phyloP scores from a whole-genome alignment of 768 basidiomycete genomes.

The Lentinula sp. region DNA sequence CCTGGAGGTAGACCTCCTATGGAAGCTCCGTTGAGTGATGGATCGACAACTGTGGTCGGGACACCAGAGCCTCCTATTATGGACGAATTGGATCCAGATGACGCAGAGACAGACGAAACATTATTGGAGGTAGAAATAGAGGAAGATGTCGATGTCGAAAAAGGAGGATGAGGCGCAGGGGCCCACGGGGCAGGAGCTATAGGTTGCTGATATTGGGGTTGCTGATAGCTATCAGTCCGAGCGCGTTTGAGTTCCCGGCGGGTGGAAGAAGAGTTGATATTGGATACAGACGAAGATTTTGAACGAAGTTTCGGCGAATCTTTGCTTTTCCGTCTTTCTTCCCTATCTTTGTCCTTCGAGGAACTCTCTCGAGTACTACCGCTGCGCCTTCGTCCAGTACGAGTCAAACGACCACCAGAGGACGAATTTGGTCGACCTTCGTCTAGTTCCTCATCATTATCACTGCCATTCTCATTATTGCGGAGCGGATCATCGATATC shows the following conservation, averaged over 20 bases:
- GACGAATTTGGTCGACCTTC: neutral
- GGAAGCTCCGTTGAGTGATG: neutral
- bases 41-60: neutral
- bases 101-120: neutral
- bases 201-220: conserved; percentile 3
- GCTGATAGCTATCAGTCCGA: neutral
- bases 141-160: neutral
- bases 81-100: neutral
- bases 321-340: neutral
- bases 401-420: neutral
- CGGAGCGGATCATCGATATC: conserved; percentile 5
- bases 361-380: neutral
- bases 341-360: neutral
- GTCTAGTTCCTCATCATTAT: conserved; percentile 1
- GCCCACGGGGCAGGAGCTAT: conserved; percentile 6
- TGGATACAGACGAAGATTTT: neutral
- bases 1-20: conserved; percentile 5
- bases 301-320: neutral
- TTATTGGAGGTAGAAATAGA: neutral
- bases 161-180: conserved; percentile 1
- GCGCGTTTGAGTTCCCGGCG: neutral
- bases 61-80: neutral
- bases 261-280: neutral
- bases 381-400: neutral
- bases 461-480: conserved; percentile 8